phyloP scores from a whole-genome alignment of 139 green algal genomes.

The Ettlia oleoabundans region DNA sequence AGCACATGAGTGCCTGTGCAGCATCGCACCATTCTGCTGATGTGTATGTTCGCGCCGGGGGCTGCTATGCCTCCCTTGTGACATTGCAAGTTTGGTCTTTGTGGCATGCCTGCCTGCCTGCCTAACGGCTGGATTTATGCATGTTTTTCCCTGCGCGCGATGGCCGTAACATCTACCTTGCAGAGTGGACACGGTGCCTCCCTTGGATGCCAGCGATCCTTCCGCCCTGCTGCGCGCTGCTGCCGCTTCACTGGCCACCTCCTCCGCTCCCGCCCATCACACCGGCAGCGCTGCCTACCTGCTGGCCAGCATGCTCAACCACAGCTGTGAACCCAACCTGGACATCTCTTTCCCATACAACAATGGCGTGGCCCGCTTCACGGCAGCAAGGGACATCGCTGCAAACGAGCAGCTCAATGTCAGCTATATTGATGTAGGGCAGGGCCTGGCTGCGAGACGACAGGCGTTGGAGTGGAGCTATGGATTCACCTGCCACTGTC shows the following conservation, averaged over 20 bases:
- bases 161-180: too few species aligned
- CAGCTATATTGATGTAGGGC: slow-evolving; percentile 59
- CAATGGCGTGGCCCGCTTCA: slow-evolving; percentile 43
- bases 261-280: not conserved
- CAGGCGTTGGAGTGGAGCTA: slow-evolving; percentile 54
- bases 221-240: slow-evolving; percentile 25
- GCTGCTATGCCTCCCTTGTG: too few species aligned
- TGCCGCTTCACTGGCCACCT: not conserved
- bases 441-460: slow-evolving; percentile 24
- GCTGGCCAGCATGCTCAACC: slow-evolving; percentile 64
- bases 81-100: too few species aligned
- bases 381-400: slow-evolving; percentile 42
- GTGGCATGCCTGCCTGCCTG: too few species aligned
- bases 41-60: too few species aligned
- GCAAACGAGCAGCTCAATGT: slow-evolving; percentile 60
- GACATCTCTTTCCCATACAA: slow-evolving; percentile 58
- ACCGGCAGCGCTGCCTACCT: slow-evolving; percentile 68
- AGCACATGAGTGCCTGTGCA: too few species aligned
- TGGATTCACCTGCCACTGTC: slow-evolving; percentile 64
- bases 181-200: slow-evolving; percentile 51
- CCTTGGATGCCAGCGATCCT: slow-evolving; percentile 8
- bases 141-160: too few species aligned
- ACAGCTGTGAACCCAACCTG: slow-evolving; percentile 69
- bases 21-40: too few species aligned
- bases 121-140: too few species aligned